These are phyloP conservation scores for Anaeramoeba flamelloides DNA, from an alignment of 78 protist genomes.

Conservation along the genomic window DNA sequence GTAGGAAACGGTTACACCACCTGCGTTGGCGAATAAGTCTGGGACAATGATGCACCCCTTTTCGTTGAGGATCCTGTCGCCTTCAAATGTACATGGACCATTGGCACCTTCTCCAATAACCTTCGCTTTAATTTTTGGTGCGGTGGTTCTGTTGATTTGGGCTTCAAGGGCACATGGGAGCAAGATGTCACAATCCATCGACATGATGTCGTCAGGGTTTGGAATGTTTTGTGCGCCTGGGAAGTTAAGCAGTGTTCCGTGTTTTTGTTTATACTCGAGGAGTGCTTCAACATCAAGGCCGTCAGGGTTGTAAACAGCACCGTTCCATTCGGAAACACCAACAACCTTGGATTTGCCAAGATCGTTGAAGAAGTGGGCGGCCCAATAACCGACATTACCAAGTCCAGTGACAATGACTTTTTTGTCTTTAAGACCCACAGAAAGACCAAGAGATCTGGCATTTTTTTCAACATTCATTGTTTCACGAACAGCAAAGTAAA, in stretches of 20 bases:
- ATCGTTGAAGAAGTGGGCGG: constrained; percentile 46
- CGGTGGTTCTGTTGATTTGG: constrained; percentile 7
- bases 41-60: constrained; percentile 56
- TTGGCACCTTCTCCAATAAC: constrained; percentile 55
- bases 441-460: no score
- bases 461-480: no score
- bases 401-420: constrained; percentile 61
- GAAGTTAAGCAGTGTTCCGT: neutral
- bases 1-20: constrained; percentile 74
- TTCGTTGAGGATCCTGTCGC: constrained; percentile 26
- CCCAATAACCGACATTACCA: constrained; percentile 68
- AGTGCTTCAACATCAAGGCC: constrained; percentile 41
- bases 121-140: constrained; percentile 1
- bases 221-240: neutral
- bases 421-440: constrained; percentile 26
- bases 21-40: constrained; percentile 58
- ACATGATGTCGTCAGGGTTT: constrained; percentile 31
- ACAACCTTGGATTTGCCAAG: constrained; percentile 49
- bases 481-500: constrained; percentile 52
- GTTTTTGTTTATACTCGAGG: constrained; percentile 10
- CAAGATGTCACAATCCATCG: constrained; percentile 59
- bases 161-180: constrained; percentile 64
- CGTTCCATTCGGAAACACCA: constrained; percentile 60
- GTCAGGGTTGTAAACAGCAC: constrained; percentile 41
- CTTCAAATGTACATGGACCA: constrained; percentile 65